A percentile compares a stretch with the other conserved stretches of the same genome.
These are phyloP conservation scores for Marvania coccoides DNA, from an alignment of 139 green algal species.

Conservation along the genomic window DNA sequence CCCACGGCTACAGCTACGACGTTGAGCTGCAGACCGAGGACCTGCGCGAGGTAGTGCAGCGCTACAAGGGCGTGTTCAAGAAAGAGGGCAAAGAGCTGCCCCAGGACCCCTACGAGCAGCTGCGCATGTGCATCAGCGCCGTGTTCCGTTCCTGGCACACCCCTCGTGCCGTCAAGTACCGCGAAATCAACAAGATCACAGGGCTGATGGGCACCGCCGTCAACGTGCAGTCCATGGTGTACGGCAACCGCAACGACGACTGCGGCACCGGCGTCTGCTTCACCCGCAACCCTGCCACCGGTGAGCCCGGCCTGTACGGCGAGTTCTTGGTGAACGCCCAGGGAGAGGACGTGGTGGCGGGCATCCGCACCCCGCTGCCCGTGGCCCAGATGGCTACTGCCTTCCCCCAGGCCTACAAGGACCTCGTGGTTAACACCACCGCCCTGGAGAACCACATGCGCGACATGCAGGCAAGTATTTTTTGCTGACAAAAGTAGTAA, in stretches of 20 bases:
- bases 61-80: slow-evolving; percentile 64
- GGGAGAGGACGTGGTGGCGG: slow-evolving; percentile 84
- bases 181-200: slow-evolving; percentile 78
- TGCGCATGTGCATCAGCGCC: slow-evolving; percentile 54
- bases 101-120: slow-evolving; percentile 67
- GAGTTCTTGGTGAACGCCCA: slow-evolving; percentile 86
- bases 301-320: slow-evolving; percentile 67
- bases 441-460: slow-evolving; percentile 75
- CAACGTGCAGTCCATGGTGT: slow-evolving; percentile 89
- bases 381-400: slow-evolving; percentile 57
- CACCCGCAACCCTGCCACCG: slow-evolving; percentile 73
- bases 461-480: slow-evolving; percentile 63
- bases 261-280: slow-evolving; percentile 81
- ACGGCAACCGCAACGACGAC: slow-evolving; percentile 70
- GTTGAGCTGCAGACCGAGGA: slow-evolving; percentile 66
- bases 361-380: slow-evolving; percentile 75
- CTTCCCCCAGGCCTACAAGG: slow-evolving; percentile 68
- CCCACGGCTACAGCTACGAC: slow-evolving; percentile 53
- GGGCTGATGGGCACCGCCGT: slow-evolving; percentile 81
- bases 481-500: no score
- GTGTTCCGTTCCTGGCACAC: slow-evolving; percentile 77
- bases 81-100: slow-evolving; percentile 47
- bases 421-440: slow-evolving; percentile 61
- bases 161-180: slow-evolving; percentile 77
- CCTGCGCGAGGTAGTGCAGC: slow-evolving; percentile 58